Evolutionary conservation across 108 stramenopile species (phyloP), one percentile per base, ranked within the genome.

Genomic region (Schizochytrium sp.): DNA sequence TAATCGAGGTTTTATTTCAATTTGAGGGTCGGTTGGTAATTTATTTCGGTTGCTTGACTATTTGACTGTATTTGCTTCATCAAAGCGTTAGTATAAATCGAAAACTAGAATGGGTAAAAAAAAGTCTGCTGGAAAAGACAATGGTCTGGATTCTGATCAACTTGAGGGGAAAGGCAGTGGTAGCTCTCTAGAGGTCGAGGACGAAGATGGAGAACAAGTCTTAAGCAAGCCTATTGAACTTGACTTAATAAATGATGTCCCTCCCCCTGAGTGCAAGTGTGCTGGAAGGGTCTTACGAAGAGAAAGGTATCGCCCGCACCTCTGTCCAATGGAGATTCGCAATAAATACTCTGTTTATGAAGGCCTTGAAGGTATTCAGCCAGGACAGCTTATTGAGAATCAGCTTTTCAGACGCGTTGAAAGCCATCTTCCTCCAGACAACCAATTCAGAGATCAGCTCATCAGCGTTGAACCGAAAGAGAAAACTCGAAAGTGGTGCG

Each of bases 241-340:
- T 10, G 76, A 83, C 47, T 8, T 83, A 5, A 13, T 5, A 8
- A 83, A 83, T 40, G 76, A 83, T 28, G 76, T 83, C 17, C 76
- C 76, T 2, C 45, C 7, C 1, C 76, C 76, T 13, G 53, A n/a
- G 10, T 83, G 76, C 76, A 7, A 38, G 50, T 83, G 76, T 53
- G 76, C 50, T 38, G 5, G n/a, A 42, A 55, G 28, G 50, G 76
- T 40, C 3, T 42, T 83, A 5, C 53, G 50, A 5, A 83, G 53
- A 55, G 50, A 83, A 83, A 46, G 53, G 47, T 83, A 83, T 40
- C 76, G 76, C 10, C 76, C 76, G 47, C 76, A 83, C 76, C 55
- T 83, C 50, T 83, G 76, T 28, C 76, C 76, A 17, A 83, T 83
- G 50, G 76, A 83, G 76, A 49, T 55, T 55, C 47, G 53, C 10